These are phyloP conservation scores for Mentha longifolia DNA, from an alignment of 257 asterid genomes.

Conservation along the genomic window DNA sequence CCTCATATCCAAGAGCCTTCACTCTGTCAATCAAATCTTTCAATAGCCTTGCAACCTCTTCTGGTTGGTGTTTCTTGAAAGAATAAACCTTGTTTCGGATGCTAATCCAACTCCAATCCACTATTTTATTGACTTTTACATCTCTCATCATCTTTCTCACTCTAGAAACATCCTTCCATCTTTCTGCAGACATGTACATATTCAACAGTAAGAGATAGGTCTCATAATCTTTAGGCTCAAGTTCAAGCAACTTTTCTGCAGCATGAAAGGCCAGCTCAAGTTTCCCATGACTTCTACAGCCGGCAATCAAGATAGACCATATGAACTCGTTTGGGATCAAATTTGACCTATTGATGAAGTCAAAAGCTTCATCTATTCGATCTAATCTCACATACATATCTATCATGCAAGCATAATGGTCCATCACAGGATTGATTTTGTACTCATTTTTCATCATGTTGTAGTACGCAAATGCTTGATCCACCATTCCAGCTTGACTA, in stretches of 20 bases:
- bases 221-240: conserved; percentile 74
- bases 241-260: conserved; percentile 71
- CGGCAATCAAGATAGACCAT: conserved; percentile 85
- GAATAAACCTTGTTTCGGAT: conserved; percentile 69
- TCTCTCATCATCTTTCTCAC: conserved; percentile 77
- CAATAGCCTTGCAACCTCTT: conserved; percentile 45
- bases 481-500: conserved; percentile 86
- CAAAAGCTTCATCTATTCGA: conserved; percentile 75
- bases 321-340: conserved; percentile 68
- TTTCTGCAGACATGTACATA: conserved; percentile 73
- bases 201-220: conserved; percentile 62
- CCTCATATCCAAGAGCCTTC: conserved; percentile 51
- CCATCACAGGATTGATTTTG: conserved; percentile 72
- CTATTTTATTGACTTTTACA: conserved; percentile 54
- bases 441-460: conserved; percentile 75
- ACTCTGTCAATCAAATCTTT: conserved; percentile 55
- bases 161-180: conserved; percentile 77
- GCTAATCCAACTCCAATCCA: conserved; percentile 88
- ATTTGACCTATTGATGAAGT: conserved; percentile 55
- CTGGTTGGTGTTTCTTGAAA: conserved; percentile 44
- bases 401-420: conserved; percentile 77
- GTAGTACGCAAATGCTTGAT: conserved; percentile 65
- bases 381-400: conserved; percentile 85
- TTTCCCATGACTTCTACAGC: conserved; percentile 83
- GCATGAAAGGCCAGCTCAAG: conserved; percentile 67